phyloP scores from a whole-genome alignment of 495 filamentous ascomycete genomes.

The Paragyromitra xinjiangensis region DNA sequence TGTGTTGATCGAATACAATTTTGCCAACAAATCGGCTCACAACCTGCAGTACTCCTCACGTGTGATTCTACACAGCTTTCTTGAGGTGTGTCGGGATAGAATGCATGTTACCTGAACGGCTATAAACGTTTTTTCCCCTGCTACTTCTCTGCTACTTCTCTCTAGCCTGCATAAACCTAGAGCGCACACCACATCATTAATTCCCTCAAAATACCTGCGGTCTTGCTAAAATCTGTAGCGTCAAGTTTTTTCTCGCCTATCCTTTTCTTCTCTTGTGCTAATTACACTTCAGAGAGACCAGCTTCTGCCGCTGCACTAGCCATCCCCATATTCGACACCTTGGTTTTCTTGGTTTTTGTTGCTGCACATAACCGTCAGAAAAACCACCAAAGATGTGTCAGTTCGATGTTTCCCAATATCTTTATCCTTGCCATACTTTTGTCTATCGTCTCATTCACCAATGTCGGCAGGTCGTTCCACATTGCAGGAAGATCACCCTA shows the following conservation, averaged over 20 bases:
- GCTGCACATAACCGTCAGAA: conserved; percentile 32
- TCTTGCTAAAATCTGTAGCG: background rate
- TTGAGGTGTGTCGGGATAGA: conserved; percentile 37
- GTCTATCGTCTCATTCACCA: conserved; percentile 41
- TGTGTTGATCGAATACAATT: conserved; percentile 40
- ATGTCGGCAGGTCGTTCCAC: conserved; percentile 18
- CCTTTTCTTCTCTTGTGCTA: conserved; percentile 7
- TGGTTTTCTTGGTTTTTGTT: background rate
- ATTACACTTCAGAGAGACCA: background rate
- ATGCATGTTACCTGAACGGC: conserved; percentile 43
- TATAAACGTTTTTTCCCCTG: conserved; percentile 26
- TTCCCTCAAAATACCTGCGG: conserved; percentile 31
- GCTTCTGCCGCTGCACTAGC: background rate
- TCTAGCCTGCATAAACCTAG: conserved; percentile 20
- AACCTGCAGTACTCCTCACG: conserved; percentile 34
- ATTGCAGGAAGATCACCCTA: conserved; percentile 30
- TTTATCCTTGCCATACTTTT: conserved; percentile 44
- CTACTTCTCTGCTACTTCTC: conserved; percentile 15
- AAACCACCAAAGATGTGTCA: conserved; percentile 34
- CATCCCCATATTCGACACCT: conserved; percentile 1
- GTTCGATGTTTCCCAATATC: conserved; percentile 42
- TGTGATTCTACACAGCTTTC: conserved; percentile 27
- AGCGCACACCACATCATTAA: conserved; percentile 39
- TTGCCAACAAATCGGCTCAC: conserved; percentile 45
- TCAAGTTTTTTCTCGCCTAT: background rate